phyloP scores from a whole-genome alignment of 352 stramenopile genomes.

The Bremia lactucae region DNA sequence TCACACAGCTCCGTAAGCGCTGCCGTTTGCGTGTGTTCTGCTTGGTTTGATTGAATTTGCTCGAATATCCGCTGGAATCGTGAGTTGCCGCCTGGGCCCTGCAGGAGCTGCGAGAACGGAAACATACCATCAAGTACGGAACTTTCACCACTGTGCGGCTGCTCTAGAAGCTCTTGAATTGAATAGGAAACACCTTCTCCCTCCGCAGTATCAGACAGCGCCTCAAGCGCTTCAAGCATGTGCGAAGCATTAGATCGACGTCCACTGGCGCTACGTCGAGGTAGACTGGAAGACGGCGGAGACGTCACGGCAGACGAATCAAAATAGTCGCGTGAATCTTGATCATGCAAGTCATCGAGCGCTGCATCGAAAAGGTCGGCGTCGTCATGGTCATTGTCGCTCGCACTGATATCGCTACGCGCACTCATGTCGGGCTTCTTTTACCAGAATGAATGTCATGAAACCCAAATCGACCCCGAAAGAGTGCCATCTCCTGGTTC shows the following conservation, averaged over 20 bases:
- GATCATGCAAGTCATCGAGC: constrained; percentile 26
- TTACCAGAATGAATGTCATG: constrained; percentile 5
- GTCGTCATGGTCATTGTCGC: constrained; percentile 7
- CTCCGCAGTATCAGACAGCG: constrained; percentile 31
- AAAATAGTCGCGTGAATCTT: constrained; percentile 20
- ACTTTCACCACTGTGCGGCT: constrained; percentile 11
- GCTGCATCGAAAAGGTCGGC: constrained; percentile 20
- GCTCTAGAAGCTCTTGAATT: constrained; percentile 27
- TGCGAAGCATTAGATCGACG: constrained; percentile 23
- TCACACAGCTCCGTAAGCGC: constrained; percentile 53
- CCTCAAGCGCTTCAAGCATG: constrained; percentile 46
- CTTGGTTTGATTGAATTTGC: constrained; percentile 22
- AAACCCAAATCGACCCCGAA: neutral
- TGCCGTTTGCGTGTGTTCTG: constrained; percentile 32
- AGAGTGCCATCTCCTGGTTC: neutral
- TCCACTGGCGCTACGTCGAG: neutral
- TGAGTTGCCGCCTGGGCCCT: constrained; percentile 16
- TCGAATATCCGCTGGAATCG: constrained; percentile 38
- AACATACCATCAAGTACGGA: constrained; percentile 31
- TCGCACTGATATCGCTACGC: constrained; percentile 8
- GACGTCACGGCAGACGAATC: neutral
- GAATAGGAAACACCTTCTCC: constrained; percentile 25
- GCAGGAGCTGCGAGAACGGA: constrained; percentile 45
- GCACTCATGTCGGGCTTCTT: constrained; percentile 8
- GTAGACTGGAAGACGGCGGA: neutral